phyloP scores from a whole-genome alignment of 2,329 filamentous ascomycete species.

The Lachnellula suecica region DNA sequence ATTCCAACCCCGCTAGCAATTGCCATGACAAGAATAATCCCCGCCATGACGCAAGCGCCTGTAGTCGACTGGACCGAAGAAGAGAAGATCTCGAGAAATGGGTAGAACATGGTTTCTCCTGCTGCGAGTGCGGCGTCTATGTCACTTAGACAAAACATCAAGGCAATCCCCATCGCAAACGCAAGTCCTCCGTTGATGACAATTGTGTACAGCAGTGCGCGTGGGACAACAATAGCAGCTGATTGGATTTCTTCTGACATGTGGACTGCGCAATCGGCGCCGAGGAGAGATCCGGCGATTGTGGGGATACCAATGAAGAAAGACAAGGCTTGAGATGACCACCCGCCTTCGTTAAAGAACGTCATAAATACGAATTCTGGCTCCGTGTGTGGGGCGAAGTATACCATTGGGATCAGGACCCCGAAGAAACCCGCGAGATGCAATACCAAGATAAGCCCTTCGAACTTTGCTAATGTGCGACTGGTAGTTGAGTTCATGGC shows the following conservation, averaged over 20 bases:
- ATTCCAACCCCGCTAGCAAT: slow-evolving; percentile 36
- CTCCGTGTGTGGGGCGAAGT: slow-evolving; percentile 1
- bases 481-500: too few relatives aligned
- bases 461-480: slow-evolving; percentile 6
- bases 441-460: not conserved
- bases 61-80: slow-evolving; percentile 40
- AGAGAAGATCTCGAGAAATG: slow-evolving; percentile 58
- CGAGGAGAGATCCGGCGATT: slow-evolving; percentile 1
- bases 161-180: slow-evolving; percentile 54
- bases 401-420: not conserved
- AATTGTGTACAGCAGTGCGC: slow-evolving; percentile 48
- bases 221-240: slow-evolving; percentile 48
- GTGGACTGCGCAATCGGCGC: not conserved
- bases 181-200: slow-evolving; percentile 51
- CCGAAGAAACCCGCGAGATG: slow-evolving; percentile 1
- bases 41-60: slow-evolving; percentile 34
- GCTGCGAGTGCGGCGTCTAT: slow-evolving; percentile 42
- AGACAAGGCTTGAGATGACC: not conserved
- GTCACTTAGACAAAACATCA: slow-evolving; percentile 43
- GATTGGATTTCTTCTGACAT: slow-evolving; percentile 48
- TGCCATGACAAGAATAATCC: slow-evolving; percentile 30
- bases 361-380: not conserved
- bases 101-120: slow-evolving; percentile 50
- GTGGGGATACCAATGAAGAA: slow-evolving; percentile 5
- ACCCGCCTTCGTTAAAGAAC: slow-evolving; percentile 2